Evolutionary conservation across 2,329 filamentous ascomycete species (phyloP).

Genomic region (Calonectria leucothoes): DNA sequence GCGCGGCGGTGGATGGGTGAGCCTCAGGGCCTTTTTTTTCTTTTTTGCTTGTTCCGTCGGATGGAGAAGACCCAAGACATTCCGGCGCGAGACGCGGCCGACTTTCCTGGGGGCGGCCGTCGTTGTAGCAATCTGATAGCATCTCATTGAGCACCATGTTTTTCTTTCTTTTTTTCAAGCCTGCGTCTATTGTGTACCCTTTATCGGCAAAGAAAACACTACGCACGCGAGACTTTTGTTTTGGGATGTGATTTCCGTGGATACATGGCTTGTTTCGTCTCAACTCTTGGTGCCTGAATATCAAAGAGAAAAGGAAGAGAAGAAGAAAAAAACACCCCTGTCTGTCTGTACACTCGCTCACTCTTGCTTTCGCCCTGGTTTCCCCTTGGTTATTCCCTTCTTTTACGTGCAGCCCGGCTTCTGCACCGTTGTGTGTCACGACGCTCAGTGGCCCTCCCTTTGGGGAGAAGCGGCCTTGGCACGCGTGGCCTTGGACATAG

Average conservation of each 20-base stretch:
- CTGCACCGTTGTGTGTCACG: conserved; percentile 19
- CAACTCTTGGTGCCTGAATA: conserved; percentile 27
- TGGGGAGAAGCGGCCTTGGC: conserved; percentile 20
- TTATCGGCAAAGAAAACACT: not conserved
- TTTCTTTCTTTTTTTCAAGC: no score
- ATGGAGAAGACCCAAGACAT: not conserved
- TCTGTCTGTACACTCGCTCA: not conserved
- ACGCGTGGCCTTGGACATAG: conserved; percentile 21
- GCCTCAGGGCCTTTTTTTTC: conserved; percentile 11
- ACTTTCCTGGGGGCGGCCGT: not conserved
- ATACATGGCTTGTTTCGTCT: not conserved
- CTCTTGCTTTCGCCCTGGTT: conserved; percentile 8
- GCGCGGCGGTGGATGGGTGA: not conserved
- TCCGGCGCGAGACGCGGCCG: not conserved
- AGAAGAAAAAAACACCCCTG: no score
- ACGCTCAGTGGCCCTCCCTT: conserved; percentile 22
- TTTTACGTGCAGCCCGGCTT: not conserved
- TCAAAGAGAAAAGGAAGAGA: no score
- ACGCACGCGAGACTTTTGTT: not conserved
- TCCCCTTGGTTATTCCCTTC: not conserved
- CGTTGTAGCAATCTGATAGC: not conserved
- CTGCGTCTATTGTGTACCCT: no score
- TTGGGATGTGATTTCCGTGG: not conserved
- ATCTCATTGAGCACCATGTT: no score
- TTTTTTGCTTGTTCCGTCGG: not conserved